Base-by-base conservation (phyloP, 2,329 filamentous ascomycete genomes). In the Eutypa lata region DNA sequence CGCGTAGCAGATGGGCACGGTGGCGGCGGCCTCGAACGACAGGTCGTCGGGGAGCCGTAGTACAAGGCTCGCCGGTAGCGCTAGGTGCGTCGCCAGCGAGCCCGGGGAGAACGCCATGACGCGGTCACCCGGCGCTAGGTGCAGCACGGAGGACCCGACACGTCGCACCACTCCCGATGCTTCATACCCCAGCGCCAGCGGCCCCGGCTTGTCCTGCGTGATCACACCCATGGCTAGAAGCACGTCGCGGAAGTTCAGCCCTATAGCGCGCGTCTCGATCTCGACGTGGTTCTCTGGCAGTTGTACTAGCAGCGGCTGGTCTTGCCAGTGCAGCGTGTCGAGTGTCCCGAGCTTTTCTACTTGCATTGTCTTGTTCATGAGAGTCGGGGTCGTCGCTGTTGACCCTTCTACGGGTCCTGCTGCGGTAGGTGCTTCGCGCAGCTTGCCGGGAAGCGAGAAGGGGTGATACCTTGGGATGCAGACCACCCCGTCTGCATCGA, bases 381-480 rank as follows among this genome's bases (percentile, higher is more conserved):
- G 56, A 11, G 47, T 49, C 10, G 26, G 26, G 26, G 26, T 10
- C 5, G 10, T 31, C 26, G 26, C 10, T 10, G 26, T 6, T 31
- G 26, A 31, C 26, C 10, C n/a, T n/a, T n/a, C n/a, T 7, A 50
- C 35, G 7, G 56, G 38, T 21, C 19, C 26, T 19, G 47, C 47
- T 21, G n/a, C 11, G 2, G 18, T 47, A 10, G 18, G 19, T 14
- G 18, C 18, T 21, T 48, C 22, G 26, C 47, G n/a, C 33, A 67
- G 21, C 45, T 64, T 61, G 3, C 65, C 53, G 2, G 51, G 44
- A 0, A 68, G 47, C 2, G 62, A 59, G 43, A 64, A 59, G 1
- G 63, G 61, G 18, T 66, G 61, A 40, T 64, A 65, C 1, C 68
- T 53, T 10, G 60, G 58, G n/a, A 70, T 55, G 13, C 64, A 57